Base-by-base conservation (phyloP, 2,329 filamentous ascomycete species). In the Orbilia javanica region DNA sequence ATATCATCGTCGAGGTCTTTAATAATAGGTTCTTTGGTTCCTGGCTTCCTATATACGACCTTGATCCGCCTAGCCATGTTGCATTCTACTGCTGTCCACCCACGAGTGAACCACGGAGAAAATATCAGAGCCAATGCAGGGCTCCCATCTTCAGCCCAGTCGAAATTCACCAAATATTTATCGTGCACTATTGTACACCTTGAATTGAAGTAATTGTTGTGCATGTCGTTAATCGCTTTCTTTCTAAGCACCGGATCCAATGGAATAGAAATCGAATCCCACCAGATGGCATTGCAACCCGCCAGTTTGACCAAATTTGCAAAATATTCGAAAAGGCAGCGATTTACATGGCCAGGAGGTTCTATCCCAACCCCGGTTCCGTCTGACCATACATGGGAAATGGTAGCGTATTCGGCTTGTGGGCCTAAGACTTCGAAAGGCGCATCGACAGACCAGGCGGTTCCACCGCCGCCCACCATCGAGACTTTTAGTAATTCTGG, bases 331-430 rank as follows among this genome's bases (percentile, higher is more conserved):
- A 80, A 81, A 1, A 83, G 74, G 34, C 82, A 83, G 5, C 60
- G 13, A 27, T 83, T 83, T 10, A 83, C 81, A 13, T 65, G 39
- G 3, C 82, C 82, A 11, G 67, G n/a, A 8, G 67, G 27, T 27
- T 76, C 74, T 15, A 76, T 53, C 2, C 82, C 82, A 10, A 79
- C 73, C 0, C 82, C 82, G 0, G 82, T 83, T 6, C 82, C 82
- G 65, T 83, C 82, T 0, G 80, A 77, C 82, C 82, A 83, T 42
- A 83, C 81, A 48, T 83, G 82, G 4, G 82, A 83, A 15, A 83
- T 82, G 11, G 82, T 82, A 74, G 83, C 34, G 22, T 76, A 76
- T 48, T 18, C 8, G 15, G 36, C 42, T 10, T 46, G 22, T 22
- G 10, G 20, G 15, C 20, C 34, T 55, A 46, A 25, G 13, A 68